Conservation (phyloP, 257 asterid genomes). For the Solanum pinnatisectum region DNA sequence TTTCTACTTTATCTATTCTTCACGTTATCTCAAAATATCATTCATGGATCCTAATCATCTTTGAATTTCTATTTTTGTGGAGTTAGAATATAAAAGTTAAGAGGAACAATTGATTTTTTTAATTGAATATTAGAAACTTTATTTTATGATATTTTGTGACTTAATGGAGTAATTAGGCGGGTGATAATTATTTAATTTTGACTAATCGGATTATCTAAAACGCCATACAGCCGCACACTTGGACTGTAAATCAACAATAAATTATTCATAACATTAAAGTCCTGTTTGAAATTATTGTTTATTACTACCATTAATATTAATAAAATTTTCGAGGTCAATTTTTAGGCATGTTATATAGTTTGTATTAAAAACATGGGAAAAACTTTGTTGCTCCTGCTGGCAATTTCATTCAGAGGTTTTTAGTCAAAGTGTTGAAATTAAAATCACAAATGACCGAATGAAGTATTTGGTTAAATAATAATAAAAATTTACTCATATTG, state of each 20-base stretch:
- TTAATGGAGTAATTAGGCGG: not conserved
- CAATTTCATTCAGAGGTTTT: not conserved
- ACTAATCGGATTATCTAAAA: not conserved
- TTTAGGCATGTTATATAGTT: not conserved
- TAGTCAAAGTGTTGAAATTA: not conserved
- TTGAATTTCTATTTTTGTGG: not conserved
- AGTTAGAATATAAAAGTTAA: not conserved
- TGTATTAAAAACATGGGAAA: not conserved
- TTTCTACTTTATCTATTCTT: not conserved
- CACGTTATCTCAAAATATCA: not conserved
- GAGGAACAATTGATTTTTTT: not conserved
- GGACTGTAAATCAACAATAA: not conserved
- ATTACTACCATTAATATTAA: not conserved
- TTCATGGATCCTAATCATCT: not conserved
- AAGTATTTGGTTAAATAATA: not conserved
- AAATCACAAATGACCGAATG: not conserved
- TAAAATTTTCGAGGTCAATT: not conserved
- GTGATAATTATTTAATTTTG: not conserved
- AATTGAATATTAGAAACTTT: not conserved
- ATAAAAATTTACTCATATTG: too few relatives aligned
- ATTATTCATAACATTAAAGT: not conserved
- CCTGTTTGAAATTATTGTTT: not conserved
- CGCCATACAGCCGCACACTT: not conserved
- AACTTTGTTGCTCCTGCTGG: not conserved
- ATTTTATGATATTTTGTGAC: not conserved